Base-by-base conservation (phyloP, 176 grass and related monocot genomes). In the Chloris gayana region DNA sequence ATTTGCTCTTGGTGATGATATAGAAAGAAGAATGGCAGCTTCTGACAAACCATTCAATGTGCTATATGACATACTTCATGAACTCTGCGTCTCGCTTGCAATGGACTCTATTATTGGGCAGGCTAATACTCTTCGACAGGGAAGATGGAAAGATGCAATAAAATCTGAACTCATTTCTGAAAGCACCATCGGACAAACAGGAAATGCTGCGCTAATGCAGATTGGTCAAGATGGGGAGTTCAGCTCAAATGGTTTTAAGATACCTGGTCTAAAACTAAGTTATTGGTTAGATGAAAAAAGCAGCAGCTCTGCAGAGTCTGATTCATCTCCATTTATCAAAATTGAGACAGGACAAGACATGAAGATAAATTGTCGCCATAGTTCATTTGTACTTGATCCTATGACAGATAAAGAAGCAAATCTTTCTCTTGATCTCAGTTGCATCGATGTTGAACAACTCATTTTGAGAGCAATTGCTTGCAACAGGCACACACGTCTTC, bases 61-160 rank as follows among this genome's bases (percentile, higher is more conserved):
- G 50, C 72, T 99, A 59, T 95, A 93, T 82, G 74, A 82, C 29
- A 89, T 89, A 81, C 90, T 99, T 49, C 96, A 99, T 82, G 96
- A 99, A 50, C 83, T 99, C 21, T 93, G 96, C 72, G 84, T 95
- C 35, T 78, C 93, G 25, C 76, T 99, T 99, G 90, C 91, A 87
- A 95, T 99, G 92, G 90, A 93, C 58, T 95, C 92, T 78, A 76
- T 99, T 83, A 73, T 99, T 74, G 84, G 76, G 70, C 93, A 99
- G 76, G 77, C 92, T 56, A 90, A 90, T 50, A 41, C 86, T 76
- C 82, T 99, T 68, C 86, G 80, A 60, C 90, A 86, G 56, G 92
- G 91, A 75, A 93, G 92, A 72, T 99, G 96, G 96, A 90, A 93
- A 70, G 90, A 95, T 88, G 90, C 92, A 70, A 95, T 99, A 89